Evolutionary conservation across 2,329 filamentous ascomycete genomes (phyloP).

Genomic region (Remersonia thermophila): DNA sequence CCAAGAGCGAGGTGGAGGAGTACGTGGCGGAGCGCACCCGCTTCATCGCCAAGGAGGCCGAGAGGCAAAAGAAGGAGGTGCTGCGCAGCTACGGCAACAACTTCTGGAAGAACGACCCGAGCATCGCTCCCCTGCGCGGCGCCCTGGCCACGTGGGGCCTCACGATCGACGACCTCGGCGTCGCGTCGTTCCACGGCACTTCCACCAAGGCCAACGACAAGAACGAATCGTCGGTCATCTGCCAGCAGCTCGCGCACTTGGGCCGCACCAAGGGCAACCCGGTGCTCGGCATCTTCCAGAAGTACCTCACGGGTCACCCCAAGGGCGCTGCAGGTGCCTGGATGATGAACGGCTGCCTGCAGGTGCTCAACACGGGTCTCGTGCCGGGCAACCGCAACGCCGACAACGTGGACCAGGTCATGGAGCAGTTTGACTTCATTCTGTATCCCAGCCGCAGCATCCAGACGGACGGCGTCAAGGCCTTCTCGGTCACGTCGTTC

Average conservation of each 20-base stretch:
- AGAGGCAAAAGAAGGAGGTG: conserved; percentile 84
- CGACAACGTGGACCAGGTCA: conserved; percentile 89
- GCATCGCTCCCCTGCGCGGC: conserved; percentile 89
- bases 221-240: conserved; percentile 97
- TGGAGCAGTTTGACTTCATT: conserved; percentile 97
- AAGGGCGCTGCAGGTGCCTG: conserved; percentile 98
- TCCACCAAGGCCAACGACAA: conserved; percentile 99
- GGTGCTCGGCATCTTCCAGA: conserved; percentile 95
- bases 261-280: conserved; percentile 95
- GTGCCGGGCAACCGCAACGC: conserved; percentile 97
- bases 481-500: conserved; percentile 97
- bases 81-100: conserved; percentile 89
- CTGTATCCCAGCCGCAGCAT: conserved; percentile 92
- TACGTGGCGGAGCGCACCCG: conserved; percentile 74
- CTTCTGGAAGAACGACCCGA: conserved; percentile 95
- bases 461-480: conserved; percentile 96
- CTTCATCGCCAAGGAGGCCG: conserved; percentile 81
- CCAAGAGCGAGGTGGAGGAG: conserved; percentile 63
- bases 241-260: conserved; percentile 88
- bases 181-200: conserved; percentile 97
- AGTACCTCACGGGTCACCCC: conserved; percentile 95
- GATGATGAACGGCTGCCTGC: conserved; percentile 98
- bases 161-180: conserved; percentile 86
- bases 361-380: conserved; percentile 85
- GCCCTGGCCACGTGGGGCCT: conserved; percentile 96